A percentile compares a stretch with the other conserved stretches of the same genome.
Conservation (phyloP, 2,329 filamentous ascomycete species). For the Aspergillus awamori region DNA sequence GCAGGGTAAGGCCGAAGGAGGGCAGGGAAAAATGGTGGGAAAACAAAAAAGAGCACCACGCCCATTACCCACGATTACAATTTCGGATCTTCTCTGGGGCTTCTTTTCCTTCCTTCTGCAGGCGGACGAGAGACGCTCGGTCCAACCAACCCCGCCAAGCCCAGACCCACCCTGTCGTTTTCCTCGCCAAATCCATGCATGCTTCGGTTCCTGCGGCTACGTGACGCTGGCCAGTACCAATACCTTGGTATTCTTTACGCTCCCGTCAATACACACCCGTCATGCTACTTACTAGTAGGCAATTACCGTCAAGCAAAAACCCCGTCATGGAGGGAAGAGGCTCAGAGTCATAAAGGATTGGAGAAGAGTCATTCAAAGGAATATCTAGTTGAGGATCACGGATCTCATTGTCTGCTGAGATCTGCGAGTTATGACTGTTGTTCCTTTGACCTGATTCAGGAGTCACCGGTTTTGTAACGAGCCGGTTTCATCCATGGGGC, state of each 20-base stretch:
- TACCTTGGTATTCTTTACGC: neutral
- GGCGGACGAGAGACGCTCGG: slow-evolving; percentile 22
- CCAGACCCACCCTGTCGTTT: slow-evolving; percentile 21
- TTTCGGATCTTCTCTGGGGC: slow-evolving; percentile 26
- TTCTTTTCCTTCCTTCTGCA: slow-evolving; percentile 27
- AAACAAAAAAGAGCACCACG: slow-evolving; percentile 8
- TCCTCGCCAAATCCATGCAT: slow-evolving; percentile 23
- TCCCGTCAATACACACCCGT: neutral
- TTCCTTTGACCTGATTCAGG: neutral
- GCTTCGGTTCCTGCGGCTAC: slow-evolving; percentile 31
- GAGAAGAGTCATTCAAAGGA: neutral
- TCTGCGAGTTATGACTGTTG: neutral
- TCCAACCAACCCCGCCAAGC: slow-evolving; percentile 28
- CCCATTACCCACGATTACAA: slow-evolving; percentile 8
- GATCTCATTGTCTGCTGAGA: neutral
- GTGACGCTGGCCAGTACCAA: slow-evolving; percentile 17
- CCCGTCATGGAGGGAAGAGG: neutral
- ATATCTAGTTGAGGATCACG: neutral
- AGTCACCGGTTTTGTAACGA: slow-evolving; percentile 8
- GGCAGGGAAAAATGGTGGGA: neutral
- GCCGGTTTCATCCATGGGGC: slow-evolving; percentile 11
- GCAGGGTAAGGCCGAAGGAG: slow-evolving; percentile 6
- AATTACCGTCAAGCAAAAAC: neutral
- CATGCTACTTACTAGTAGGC: neutral
- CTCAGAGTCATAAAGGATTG: neutral